Base-by-base conservation (phyloP, 2,329 filamentous ascomycete genomes). In the Helicocarpus griseus region DNA sequence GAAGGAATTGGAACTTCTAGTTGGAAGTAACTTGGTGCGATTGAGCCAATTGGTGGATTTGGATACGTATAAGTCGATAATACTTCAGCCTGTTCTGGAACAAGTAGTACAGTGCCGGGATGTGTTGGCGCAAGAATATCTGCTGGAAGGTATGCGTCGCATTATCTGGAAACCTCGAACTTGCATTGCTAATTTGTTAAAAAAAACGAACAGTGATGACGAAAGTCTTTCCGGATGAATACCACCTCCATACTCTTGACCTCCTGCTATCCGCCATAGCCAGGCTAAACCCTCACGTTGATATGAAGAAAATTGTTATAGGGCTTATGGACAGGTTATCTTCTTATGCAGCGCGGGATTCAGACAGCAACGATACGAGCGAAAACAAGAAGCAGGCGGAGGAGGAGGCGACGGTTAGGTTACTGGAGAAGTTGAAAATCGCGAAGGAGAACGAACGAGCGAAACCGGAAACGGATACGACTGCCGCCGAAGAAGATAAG, bases 21-120 rank as follows among this genome's bases (percentile, higher is more conserved):
- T 98, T 1, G 93, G 93, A 50, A 97, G 89, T 75, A 98, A 98
- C 65, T 81, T 98, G 60, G 93, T 96, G 58, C 83, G 93, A 53
- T 73, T 98, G 54, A 97, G 93, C 69, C 91, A 98, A 70, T 73
- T 98, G 61, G 93, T 98, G 41, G 93, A 98, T 65, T 75, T 98
- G 53, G 89, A 95, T 56, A 85, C 88, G 24, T 98, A 98, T 77
- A 95, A 94, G 72, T 85, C 85, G 49, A 82, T 85, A 28, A 97
- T 98, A 54, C 72, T 98, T 50, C 87, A 83, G 40, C 91, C 93
- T 6, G 74, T 98, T 50, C 71, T 98, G 58, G 93, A 98, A 68
- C 93, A 98, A 71, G 91, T 98, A 52, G 93, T 98, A 11, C 93
- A 98, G 67, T 98, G 93, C 65, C 85, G 93, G 55, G 93, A 98